Evolutionary conservation across 2,329 filamentous ascomycete species (phyloP).

Genomic region (Arthrinium puccinioides): DNA sequence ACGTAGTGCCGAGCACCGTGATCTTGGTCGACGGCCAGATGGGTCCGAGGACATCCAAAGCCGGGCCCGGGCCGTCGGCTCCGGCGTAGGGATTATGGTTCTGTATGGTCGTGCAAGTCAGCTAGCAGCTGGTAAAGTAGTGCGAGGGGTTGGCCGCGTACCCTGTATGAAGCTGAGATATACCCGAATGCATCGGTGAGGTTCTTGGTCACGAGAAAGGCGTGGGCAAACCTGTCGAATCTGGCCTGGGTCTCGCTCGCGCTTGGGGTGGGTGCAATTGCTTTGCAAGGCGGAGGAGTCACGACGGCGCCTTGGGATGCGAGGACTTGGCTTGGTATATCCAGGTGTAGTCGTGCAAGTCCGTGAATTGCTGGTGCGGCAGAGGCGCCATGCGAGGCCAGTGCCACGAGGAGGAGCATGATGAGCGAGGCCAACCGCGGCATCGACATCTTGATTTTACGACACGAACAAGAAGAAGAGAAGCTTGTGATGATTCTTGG

Average conservation of each 20-base stretch:
- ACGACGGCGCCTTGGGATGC: conserved; percentile 4
- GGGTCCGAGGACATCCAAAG: conserved; percentile 10
- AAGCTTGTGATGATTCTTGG: no score
- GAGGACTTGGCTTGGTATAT: no score
- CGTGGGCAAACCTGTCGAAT: conserved; percentile 14
- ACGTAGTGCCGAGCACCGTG: conserved; percentile 8
- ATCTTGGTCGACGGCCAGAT: conserved; percentile 11
- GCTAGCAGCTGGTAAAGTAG: no score
- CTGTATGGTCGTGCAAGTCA: no score
- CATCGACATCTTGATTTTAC: no score
- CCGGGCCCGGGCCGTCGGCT: conserved; percentile 11
- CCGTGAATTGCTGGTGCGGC: no score
- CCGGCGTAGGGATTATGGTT: conserved; percentile 14
- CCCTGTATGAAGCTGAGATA: conserved; percentile 12
- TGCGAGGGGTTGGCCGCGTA: neutral
- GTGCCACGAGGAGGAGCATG: no score
- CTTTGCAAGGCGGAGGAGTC: conserved; percentile 13
- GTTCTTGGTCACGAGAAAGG: conserved; percentile 15
- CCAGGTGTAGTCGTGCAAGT: no score
- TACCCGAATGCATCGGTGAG: conserved; percentile 15
- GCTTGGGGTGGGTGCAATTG: conserved; percentile 10
- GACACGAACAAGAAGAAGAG: no score
- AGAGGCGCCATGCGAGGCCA: no score
- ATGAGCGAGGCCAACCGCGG: no score
- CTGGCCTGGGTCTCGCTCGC: conserved; percentile 11